Percentiles rank a stretch among this genome's conserved stretches.
phyloP scores from a whole-genome alignment of 192 early-diverging fungal species.

The Helicostylum pulchrum region DNA sequence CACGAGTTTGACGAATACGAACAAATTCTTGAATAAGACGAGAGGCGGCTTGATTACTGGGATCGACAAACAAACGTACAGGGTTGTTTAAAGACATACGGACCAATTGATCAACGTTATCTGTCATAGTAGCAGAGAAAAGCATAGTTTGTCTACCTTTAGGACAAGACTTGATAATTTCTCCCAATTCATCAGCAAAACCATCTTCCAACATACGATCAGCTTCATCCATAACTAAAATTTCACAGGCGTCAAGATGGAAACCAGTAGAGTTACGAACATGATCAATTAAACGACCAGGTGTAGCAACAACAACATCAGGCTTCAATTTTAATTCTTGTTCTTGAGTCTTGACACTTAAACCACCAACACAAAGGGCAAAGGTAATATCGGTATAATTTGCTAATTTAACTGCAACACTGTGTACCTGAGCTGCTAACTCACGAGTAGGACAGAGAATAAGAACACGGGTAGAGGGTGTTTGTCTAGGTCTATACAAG shows the following conservation, averaged over 20 bases:
- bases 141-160: slow-evolving; percentile 94
- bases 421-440: slow-evolving; percentile 95
- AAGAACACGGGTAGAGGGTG: slow-evolving; percentile 77
- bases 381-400: slow-evolving; percentile 85
- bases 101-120: slow-evolving; percentile 94
- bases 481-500: slow-evolving; percentile 81
- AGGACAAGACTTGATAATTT: slow-evolving; percentile 90
- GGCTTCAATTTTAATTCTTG: slow-evolving; percentile 80
- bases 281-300: slow-evolving; percentile 97
- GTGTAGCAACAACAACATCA: slow-evolving; percentile 95
- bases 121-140: slow-evolving; percentile 99
- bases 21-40: slow-evolving; percentile 94
- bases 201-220: slow-evolving; percentile 99
- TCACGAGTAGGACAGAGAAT: slow-evolving; percentile 97
- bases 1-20: slow-evolving; percentile 80
- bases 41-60: slow-evolving; percentile 69
- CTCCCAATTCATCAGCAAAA: slow-evolving; percentile 91
- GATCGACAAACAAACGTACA: slow-evolving; percentile 87
- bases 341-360: slow-evolving; percentile 85
- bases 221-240: slow-evolving; percentile 98
- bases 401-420: slow-evolving; percentile 81
- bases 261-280: slow-evolving; percentile 90
- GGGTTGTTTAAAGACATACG: slow-evolving; percentile 89
- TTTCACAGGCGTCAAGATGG: slow-evolving; percentile 84
- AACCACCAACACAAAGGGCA: slow-evolving; percentile 88